Evolutionary conservation across 2,329 filamentous ascomycete genomes (phyloP), one percentile per base, ranked within the genome.

Genomic region (Hypoxylon rubiginosum): DNA sequence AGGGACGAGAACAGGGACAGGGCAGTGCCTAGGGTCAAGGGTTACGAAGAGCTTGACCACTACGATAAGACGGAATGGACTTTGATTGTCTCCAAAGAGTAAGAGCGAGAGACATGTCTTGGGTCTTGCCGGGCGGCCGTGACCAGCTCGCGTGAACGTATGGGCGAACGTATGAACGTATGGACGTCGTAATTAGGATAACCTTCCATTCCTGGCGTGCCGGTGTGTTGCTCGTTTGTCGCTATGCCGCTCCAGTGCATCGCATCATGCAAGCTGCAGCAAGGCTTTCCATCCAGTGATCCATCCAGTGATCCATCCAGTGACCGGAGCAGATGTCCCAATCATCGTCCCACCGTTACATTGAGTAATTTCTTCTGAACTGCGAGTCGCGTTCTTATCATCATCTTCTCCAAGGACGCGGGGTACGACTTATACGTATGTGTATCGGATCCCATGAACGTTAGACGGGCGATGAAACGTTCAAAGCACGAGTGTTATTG

Each of bases 161-260:
- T 60, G 59, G 65, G 58, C 60, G 60, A 43, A 68, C 62, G 67
- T 68, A 49, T 65, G 67, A 45, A 24, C 46, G 48, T 61, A 41
- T 62, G 67, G 50, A 21, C 51, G 49, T 62, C 45, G 39, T 28
- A 51, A 32, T 51, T 49, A 58, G 59, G 58, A 39, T 59, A 74
- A 74, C 73, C 72, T 75, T 74, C 73, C 72, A 58, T 74, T 72
- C 71, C 67, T 70, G 72, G 73, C 55, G 51, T 63, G 54, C 54
- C 62, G 67, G 63, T 53, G 58, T 54, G 56, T 32, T 56, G 21
- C 24, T 48, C 10, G 21, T 24, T 8, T 48, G 41, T 66, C 39
- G 48, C 30, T 64, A 67, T 67, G 58, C 51, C 45, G 45, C 24
- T 21, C 3, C 3, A 21, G 39, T 48, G 24, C 58, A 68, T 41